A percentile compares a stretch with the other conserved stretches of the same genome.
Evolutionary conservation across 306 rosid genomes (phyloP).

Genomic region (Inga laurina): DNA sequence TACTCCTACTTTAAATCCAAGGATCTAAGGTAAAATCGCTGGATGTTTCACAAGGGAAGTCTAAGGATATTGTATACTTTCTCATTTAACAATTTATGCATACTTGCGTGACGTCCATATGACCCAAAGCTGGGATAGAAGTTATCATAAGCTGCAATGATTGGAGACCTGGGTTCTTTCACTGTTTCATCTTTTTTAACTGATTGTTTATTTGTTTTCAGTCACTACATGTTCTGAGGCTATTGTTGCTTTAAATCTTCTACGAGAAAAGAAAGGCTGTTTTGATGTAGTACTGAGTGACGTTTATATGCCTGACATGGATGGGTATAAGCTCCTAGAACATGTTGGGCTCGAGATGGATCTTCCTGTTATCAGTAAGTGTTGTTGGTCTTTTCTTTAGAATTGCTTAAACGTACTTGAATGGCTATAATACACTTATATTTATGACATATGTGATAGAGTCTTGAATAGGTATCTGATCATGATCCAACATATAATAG

Average conservation of each 20-base stretch:
- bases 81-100: neutral
- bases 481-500: neutral
- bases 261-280: constrained; percentile 45
- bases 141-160: neutral
- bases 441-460: neutral
- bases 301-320: constrained; percentile 66
- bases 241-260: constrained; percentile 48
- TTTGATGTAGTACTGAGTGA: constrained; percentile 67
- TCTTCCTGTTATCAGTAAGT: constrained; percentile 73
- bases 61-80: neutral
- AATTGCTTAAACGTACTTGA: neutral
- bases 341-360: constrained; percentile 55
- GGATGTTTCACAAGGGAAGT: neutral
- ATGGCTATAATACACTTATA: neutral
- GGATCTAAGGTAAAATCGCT: neutral
- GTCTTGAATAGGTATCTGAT: neutral
- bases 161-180: neutral
- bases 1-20: neutral
- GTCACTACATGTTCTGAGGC: constrained; percentile 48
- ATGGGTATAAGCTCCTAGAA: constrained; percentile 58
- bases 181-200: neutral
- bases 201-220: constrained; percentile 32
- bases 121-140: neutral
- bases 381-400: constrained; percentile 4
- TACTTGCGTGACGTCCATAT: neutral